A percentile compares a stretch with the other conserved stretches of the same genome.
Conservation (phyloP, 1,284 basidiomycete genomes). For the Athelia psychrophila region DNA sequence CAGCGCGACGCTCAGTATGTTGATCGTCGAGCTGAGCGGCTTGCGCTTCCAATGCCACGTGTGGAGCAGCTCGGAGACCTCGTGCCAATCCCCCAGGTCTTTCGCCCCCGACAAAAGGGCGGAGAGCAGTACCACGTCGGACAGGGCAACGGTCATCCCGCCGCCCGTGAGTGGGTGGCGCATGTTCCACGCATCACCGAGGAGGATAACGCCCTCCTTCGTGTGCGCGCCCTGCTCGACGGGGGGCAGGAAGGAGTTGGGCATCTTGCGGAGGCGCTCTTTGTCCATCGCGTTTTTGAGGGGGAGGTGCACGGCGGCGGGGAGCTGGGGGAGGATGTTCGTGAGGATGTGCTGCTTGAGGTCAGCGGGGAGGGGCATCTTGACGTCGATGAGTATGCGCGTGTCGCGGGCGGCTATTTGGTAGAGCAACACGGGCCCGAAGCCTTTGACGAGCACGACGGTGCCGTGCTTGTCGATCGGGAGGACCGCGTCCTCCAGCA, state of each 20-base stretch:
- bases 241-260: constrained; percentile 92
- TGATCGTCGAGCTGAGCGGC: constrained; percentile 78
- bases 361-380: constrained; percentile 81
- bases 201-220: constrained; percentile 78
- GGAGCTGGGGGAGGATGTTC: constrained; percentile 80
- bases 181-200: constrained; percentile 99
- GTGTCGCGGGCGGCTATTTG: constrained; percentile 81
- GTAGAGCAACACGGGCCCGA: constrained; percentile 76
- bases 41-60: constrained; percentile 88
- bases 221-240: constrained; percentile 69
- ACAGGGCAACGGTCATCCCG: constrained; percentile 92
- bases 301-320: constrained; percentile 61
- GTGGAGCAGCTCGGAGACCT: constrained; percentile 54
- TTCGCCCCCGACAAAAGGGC: constrained; percentile 52
- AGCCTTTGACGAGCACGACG: constrained; percentile 60
- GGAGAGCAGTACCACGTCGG: constrained; percentile 78
- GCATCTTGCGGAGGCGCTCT: constrained; percentile 87
- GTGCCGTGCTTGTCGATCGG: constrained; percentile 77
- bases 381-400: constrained; percentile 92
- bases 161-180: constrained; percentile 97
- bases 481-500: constrained; percentile 63
- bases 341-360: constrained; percentile 72
- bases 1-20: constrained; percentile 87
- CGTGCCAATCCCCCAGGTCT: constrained; percentile 61
- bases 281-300: constrained; percentile 62